These are phyloP conservation scores for Wallacemonas sp. DNA, from an alignment of 208 protist species.

Conservation along the genomic window DNA sequence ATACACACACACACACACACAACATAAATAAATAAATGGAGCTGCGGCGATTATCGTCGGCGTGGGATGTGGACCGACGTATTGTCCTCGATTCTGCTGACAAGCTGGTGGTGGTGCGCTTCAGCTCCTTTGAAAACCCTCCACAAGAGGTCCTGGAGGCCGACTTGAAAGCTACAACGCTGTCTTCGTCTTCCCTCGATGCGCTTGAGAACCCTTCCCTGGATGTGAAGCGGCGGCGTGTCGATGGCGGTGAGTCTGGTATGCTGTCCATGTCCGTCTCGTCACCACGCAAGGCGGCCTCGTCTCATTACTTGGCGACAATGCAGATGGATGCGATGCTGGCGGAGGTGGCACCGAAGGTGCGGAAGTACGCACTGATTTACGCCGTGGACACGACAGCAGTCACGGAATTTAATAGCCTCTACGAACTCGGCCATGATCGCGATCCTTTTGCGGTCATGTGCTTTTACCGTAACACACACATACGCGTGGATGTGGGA, in stretches of 20 bases:
- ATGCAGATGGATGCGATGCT: constrained; percentile 77
- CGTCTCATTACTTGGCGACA: constrained; percentile 55
- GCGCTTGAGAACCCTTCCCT: background rate
- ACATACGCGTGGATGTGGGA: constrained; percentile 99
- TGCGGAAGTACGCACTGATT: constrained; percentile 82
- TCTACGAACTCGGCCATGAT: constrained; percentile 97
- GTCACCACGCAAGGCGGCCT: background rate
- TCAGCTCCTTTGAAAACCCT: constrained; percentile 59
- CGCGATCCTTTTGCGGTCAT: constrained; percentile 98
- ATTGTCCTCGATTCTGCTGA: constrained; percentile 84
- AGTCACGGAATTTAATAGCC: constrained; percentile 98
- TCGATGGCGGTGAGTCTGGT: constrained; percentile 1
- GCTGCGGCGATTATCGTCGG: constrained; percentile 51
- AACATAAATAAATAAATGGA: too few relatives aligned
- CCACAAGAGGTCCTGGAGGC: constrained; percentile 71
- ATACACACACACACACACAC: too few relatives aligned
- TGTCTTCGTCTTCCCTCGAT: background rate
- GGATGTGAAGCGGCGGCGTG: constrained; percentile 19
- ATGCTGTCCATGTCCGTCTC: background rate
- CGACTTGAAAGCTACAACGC: constrained; percentile 63
- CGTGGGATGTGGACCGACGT: constrained; percentile 86
- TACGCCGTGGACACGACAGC: constrained; percentile 73
- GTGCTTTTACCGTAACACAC: constrained; percentile 99
- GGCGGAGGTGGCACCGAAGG: constrained; percentile 61
- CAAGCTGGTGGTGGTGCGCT: constrained; percentile 76